Conservation (phyloP, 202 grass and related monocot genomes). For the Schoenoplectus tabernaemontani region DNA sequence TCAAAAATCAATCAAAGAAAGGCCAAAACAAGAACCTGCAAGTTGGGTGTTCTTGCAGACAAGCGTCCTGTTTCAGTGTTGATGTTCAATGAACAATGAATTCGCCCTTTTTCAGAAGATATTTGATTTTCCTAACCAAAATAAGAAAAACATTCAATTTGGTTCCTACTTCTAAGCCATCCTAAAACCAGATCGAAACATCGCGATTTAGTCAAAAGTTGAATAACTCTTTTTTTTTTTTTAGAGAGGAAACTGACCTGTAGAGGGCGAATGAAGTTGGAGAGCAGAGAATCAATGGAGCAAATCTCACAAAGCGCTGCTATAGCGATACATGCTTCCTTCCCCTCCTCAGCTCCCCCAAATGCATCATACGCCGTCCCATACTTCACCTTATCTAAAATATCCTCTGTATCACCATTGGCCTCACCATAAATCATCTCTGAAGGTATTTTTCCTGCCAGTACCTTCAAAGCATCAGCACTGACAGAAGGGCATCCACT, state of each 20-base stretch:
- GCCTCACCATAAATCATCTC: conserved; percentile 36
- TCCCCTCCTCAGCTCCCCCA: conserved; percentile 60
- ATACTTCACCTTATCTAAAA: conserved; percentile 31
- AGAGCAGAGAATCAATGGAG: conserved; percentile 77
- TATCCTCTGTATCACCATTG: conserved; percentile 25
- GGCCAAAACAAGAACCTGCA: conserved; percentile 30
- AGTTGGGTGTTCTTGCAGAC: conserved; percentile 70
- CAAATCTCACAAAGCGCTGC: conserved; percentile 73
- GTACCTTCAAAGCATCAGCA: conserved; percentile 41
- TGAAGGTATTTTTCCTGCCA: conserved; percentile 54
- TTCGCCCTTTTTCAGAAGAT: conserved; percentile 50
- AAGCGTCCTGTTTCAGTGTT: conserved; percentile 93
- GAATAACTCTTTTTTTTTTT: conserved; percentile 3
- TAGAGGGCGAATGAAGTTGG: conserved; percentile 71
- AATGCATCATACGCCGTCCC: conserved; percentile 76
- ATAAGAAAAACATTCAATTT: conserved; percentile 13
- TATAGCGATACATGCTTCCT: conserved; percentile 73
- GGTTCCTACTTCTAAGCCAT: not conserved
- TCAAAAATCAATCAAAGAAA: not conserved
- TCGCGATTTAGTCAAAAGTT: not conserved
- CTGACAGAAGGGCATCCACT: conserved; percentile 57
- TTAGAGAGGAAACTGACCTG: conserved; percentile 46
- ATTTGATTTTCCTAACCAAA: conserved; percentile 55
- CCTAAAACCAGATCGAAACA: not conserved
- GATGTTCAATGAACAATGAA: conserved; percentile 93